A percentile compares a stretch with the other conserved stretches of the same genome.
Conservation (phyloP, 2,329 filamentous ascomycete genomes). For the Colletotrichum gigasporum region DNA sequence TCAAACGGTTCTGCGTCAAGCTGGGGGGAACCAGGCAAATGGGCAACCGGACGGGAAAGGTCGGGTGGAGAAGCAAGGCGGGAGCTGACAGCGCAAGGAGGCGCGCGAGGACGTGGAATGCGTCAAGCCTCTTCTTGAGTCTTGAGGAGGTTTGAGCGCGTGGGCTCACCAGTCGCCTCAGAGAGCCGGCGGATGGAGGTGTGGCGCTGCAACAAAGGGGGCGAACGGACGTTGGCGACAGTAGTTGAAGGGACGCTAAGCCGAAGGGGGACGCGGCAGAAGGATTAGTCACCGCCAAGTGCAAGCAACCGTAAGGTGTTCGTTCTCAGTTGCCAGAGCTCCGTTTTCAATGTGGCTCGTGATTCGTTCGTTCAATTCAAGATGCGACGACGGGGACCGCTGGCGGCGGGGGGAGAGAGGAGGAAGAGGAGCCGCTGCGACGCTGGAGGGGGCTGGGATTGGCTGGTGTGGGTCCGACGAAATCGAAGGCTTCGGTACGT, state of each 20-base stretch:
- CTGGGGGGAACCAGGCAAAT: slow-evolving; percentile 13
- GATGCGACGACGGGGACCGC: slow-evolving; percentile 9
- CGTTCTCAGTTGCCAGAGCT: slow-evolving; percentile 24
- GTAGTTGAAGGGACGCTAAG: background rate
- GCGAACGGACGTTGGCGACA: slow-evolving; percentile 2
- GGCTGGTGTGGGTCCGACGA: slow-evolving; percentile 5
- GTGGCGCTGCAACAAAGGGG: slow-evolving; percentile 21
- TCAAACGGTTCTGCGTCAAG: slow-evolving; percentile 19
- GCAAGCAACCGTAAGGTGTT: slow-evolving; percentile 4
- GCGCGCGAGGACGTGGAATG: background rate
- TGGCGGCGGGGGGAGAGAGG: background rate
- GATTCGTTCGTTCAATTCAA: slow-evolving; percentile 24
- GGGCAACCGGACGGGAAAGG: background rate
- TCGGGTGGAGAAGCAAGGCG: slow-evolving; percentile 6
- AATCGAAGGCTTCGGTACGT: slow-evolving; percentile 17
- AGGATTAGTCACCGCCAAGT: slow-evolving; percentile 11
- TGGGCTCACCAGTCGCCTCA: background rate
- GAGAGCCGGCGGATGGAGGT: background rate
- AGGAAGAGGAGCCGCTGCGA: slow-evolving; percentile 24
- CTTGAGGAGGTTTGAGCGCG: background rate
- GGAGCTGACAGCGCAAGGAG: background rate
- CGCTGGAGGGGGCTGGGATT: slow-evolving; percentile 28
- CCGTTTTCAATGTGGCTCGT: slow-evolving; percentile 13
- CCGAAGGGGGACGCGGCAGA: background rate
- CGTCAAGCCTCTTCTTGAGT: background rate